These are phyloP conservation scores for Oleoguttula mirabilis DNA, from an alignment of 495 filamentous ascomycete species.

Conservation along the genomic window DNA sequence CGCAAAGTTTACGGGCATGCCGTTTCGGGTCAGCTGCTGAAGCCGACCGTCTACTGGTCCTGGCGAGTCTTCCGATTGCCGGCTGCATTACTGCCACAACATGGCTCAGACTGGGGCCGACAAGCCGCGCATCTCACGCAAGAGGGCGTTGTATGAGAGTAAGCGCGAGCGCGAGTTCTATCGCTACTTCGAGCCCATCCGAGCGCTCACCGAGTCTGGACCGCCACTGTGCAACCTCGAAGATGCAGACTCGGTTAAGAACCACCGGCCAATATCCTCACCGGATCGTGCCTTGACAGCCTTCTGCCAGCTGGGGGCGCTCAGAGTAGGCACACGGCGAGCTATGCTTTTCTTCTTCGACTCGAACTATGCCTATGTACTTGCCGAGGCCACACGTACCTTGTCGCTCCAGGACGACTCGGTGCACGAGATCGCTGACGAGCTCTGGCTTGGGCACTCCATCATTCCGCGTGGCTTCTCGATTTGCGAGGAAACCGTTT, in stretches of 20 bases:
- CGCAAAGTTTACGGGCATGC: too few relatives aligned
- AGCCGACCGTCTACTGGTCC: too few relatives aligned
- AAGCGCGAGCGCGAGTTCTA: slow-evolving; percentile 16
- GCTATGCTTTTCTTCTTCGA: slow-evolving; percentile 35
- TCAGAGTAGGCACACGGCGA: slow-evolving; percentile 30
- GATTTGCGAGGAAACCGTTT: slow-evolving; percentile 15
- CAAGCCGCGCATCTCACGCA: too few relatives aligned
- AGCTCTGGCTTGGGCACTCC: slow-evolving; percentile 24
- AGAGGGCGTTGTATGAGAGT: slow-evolving; percentile 3
- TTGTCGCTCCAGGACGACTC: slow-evolving; percentile 15
- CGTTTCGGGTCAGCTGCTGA: too few relatives aligned
- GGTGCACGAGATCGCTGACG: slow-evolving; percentile 21
- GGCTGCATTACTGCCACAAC: too few relatives aligned
- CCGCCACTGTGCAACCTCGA: slow-evolving; percentile 5
- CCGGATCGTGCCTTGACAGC: slow-evolving; percentile 15
- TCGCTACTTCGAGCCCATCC: slow-evolving; percentile 16
- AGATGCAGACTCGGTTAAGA: slow-evolving; percentile 5
- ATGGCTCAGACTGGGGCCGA: too few relatives aligned
- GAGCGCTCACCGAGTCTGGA: slow-evolving; percentile 2
- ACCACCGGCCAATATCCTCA: slow-evolving; percentile 9
- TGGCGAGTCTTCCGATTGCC: too few relatives aligned
- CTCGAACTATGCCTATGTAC: slow-evolving; percentile 29
- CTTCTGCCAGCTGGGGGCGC: slow-evolving; percentile 22
- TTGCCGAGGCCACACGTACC: slow-evolving; percentile 30
- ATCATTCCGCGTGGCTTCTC: slow-evolving; percentile 9